phyloP scores from a whole-genome alignment of 371 early-diverging fungal species.

The Capillidium heterosporum region DNA sequence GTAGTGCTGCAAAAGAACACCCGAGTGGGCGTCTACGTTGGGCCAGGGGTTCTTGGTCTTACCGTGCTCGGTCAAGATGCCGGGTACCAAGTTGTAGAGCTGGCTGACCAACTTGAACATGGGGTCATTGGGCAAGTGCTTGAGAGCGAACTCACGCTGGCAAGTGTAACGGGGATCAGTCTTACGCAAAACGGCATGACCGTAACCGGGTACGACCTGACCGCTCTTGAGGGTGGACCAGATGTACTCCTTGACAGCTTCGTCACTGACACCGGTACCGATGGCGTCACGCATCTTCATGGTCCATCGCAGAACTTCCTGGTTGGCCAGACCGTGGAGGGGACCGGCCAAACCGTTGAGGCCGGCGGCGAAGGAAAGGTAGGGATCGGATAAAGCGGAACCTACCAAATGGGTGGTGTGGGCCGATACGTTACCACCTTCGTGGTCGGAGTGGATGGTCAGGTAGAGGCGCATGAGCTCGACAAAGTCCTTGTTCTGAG shows the following conservation, averaged over 20 bases:
- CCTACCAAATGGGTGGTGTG: conserved; percentile 92
- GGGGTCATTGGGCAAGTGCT: conserved; percentile 91
- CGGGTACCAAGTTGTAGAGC: conserved; percentile 91
- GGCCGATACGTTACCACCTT: conserved; percentile 97
- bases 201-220: conserved; percentile 96
- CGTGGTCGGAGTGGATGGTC: conserved; percentile 98
- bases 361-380: conserved; percentile 92
- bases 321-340: conserved; percentile 98
- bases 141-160: conserved; percentile 96
- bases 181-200: conserved; percentile 96
- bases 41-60: conserved; percentile 99
- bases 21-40: conserved; percentile 97
- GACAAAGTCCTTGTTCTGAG: conserved; percentile 69
- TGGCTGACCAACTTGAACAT: conserved; percentile 91
- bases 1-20: conserved; percentile 91
- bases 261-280: conserved; percentile 64
- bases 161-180: conserved; percentile 92
- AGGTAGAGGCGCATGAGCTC: conserved; percentile 96
- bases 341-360: conserved; percentile 97
- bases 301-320: conserved; percentile 96
- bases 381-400: conserved; percentile 93
- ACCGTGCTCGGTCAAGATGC: conserved; percentile 93
- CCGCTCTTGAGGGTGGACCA: conserved; percentile 90
- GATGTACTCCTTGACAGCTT: conserved; percentile 86
- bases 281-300: conserved; percentile 81